Percentiles rank a stretch among this genome's conserved stretches.
Conservation (phyloP, 257 asterid species). For the Craterostigma plantagineum region DNA sequence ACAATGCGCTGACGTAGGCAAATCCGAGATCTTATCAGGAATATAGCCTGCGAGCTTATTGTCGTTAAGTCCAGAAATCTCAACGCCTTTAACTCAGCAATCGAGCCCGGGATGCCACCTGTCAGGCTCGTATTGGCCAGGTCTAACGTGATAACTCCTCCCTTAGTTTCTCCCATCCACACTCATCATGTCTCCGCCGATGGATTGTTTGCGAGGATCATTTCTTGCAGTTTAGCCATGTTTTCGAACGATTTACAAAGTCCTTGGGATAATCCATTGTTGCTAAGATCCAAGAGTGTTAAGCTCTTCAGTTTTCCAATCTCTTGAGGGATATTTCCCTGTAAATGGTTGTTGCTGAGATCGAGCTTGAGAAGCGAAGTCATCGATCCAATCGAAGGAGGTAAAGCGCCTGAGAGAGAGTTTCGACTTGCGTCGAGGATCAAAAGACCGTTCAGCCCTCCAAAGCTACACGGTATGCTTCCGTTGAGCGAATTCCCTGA, state of each 20-base stretch:
- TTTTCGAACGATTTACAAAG: conserved; percentile 36
- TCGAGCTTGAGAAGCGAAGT: conserved; percentile 66
- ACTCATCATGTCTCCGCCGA: conserved; percentile 36
- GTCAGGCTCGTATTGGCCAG: conserved; percentile 56
- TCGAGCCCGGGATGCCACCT: conserved; percentile 62
- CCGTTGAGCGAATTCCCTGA: conserved; percentile 38
- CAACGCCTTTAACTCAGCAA: conserved; percentile 28
- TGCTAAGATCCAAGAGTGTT: conserved; percentile 63
- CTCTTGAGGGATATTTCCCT: conserved; percentile 36
- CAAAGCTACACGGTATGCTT: conserved; percentile 34
- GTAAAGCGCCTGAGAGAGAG: conserved; percentile 39
- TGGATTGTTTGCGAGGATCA: conserved; percentile 66
- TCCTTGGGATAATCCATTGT: conserved; percentile 48
- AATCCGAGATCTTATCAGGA: conserved; percentile 28
- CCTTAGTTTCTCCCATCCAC: conserved; percentile 41
- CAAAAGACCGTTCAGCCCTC: conserved; percentile 31
- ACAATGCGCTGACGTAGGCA: conserved; percentile 54
- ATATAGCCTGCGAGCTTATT: conserved; percentile 54
- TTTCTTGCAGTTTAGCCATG: conserved; percentile 45
- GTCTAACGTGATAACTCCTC: conserved; percentile 30
- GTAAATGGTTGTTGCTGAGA: conserved; percentile 32
- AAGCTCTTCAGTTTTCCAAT: conserved; percentile 30
- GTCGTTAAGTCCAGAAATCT: conserved; percentile 69
- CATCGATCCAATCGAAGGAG: conserved; percentile 30
- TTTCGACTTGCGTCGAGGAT: conserved; percentile 71